Evolutionary conservation across 208 protist species (phyloP).

Genomic region (Borovskyia barvae): DNA sequence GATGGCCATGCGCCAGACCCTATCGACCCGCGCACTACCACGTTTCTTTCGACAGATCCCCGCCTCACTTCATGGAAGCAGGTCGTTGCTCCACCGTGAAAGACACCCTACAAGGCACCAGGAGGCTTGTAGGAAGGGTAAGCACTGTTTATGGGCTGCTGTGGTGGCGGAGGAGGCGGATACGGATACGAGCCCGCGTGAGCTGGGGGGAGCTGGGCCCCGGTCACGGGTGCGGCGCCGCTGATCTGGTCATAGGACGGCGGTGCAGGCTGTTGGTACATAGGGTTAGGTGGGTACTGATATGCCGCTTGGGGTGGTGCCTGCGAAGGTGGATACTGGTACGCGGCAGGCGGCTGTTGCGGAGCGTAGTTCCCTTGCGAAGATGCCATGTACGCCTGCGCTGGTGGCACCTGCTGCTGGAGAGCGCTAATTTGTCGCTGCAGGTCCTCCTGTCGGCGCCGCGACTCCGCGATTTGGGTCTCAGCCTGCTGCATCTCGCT

Average conservation of each 20-base stretch:
- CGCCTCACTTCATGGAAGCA: too few relatives aligned
- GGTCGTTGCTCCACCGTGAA: too few relatives aligned
- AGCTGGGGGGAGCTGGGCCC: not conserved
- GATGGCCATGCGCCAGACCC: too few relatives aligned
- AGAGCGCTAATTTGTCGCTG: constrained; percentile 27
- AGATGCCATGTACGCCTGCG: too few relatives aligned
- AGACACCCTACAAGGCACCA: constrained; percentile 13
- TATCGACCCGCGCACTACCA: too few relatives aligned
- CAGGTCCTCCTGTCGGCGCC: constrained; percentile 36
- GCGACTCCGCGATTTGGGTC: constrained; percentile 41
- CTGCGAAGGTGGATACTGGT: constrained; percentile 3
- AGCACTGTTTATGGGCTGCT: not conserved
- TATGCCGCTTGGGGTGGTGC: not conserved
- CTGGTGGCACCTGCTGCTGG: constrained; percentile 17
- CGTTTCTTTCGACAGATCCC: too few relatives aligned
- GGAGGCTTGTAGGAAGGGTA: constrained; percentile 28
- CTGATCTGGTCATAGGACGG: constrained; percentile 28
- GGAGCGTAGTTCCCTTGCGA: not conserved
- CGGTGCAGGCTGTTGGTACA: not conserved
- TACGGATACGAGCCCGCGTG: constrained; percentile 17
- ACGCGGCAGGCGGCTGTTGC: not conserved
- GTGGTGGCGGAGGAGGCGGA: constrained; percentile 18
- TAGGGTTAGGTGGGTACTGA: not conserved
- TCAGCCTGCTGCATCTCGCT: constrained; percentile 48
- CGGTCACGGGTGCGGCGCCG: not conserved